These are phyloP conservation scores for Termitomyces titanicus DNA, from an alignment of 768 basidiomycete species.

Conservation along the genomic window DNA sequence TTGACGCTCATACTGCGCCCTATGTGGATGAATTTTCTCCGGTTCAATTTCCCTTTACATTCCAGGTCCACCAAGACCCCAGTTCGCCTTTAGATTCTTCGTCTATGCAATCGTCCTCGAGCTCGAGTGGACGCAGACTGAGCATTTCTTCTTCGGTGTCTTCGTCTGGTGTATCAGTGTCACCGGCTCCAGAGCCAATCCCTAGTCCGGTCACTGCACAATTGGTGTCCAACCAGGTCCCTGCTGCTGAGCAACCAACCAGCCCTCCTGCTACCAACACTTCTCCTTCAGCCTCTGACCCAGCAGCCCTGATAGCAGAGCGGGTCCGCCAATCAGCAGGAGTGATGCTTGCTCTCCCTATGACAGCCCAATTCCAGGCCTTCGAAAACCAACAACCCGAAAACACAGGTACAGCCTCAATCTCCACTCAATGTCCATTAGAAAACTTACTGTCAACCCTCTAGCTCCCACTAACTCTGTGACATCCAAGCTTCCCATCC, in stretches of 20 bases:
- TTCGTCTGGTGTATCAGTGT: conserved; percentile 52
- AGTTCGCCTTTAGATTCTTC: conserved; percentile 27
- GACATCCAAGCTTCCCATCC: conserved; percentile 33
- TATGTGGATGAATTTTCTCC: conserved; percentile 18
- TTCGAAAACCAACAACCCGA: conserved; percentile 17
- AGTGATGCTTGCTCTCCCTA: conserved; percentile 49
- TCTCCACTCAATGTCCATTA: background rate
- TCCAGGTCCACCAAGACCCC: conserved; percentile 23
- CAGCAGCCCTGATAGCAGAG: conserved; percentile 37
- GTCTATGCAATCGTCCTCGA: conserved; percentile 17
- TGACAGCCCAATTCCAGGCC: conserved; percentile 31
- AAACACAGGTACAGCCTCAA: conserved; percentile 18
- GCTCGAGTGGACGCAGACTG: conserved; percentile 34
- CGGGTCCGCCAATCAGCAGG: conserved; percentile 53
- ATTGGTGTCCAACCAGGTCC: conserved; percentile 5
- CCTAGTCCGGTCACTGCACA: conserved; percentile 22
- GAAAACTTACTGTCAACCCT: conserved; percentile 5
- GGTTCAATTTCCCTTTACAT: conserved; percentile 37
- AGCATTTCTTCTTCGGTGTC: conserved; percentile 55
- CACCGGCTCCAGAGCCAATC: conserved; percentile 41
- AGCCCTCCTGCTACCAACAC: conserved; percentile 1
- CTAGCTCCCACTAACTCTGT: conserved; percentile 15
- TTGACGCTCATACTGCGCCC: conserved; percentile 15
- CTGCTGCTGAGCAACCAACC: conserved; percentile 14
- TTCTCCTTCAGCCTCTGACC: background rate